Percentiles rank a stretch among this genome's conserved stretches.
These are phyloP conservation scores for Rubia peregrina DNA, from an alignment of 305 asterid genomes.

Conservation along the genomic window DNA sequence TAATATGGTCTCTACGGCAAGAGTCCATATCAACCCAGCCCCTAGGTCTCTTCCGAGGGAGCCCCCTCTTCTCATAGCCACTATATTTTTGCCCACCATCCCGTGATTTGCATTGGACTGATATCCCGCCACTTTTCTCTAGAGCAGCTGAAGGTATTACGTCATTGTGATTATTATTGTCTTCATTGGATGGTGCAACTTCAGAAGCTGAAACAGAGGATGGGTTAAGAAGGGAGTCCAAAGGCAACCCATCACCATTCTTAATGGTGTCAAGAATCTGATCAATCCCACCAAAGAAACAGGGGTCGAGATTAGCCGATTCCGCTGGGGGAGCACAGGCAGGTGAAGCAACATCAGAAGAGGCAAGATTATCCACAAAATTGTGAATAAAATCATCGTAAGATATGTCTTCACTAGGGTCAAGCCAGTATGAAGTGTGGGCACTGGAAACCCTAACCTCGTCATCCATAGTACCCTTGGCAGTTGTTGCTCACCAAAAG, in stretches of 20 bases:
- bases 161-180: no score
- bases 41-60: constrained; percentile 70
- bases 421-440: constrained; percentile 84
- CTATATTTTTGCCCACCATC: constrained; percentile 23
- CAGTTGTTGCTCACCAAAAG: no score
- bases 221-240: no score
- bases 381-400: constrained; percentile 46
- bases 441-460: no score
- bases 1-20: constrained; percentile 46
- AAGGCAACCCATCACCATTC: constrained; percentile 36
- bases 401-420: constrained; percentile 78
- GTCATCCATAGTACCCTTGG: no score
- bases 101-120: no score
- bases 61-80: constrained; percentile 34
- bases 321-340: constrained; percentile 23
- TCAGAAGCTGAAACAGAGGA: background rate
- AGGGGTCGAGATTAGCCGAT: constrained; percentile 37
- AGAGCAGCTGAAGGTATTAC: no score
- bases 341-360: constrained; percentile 14
- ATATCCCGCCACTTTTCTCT: no score
- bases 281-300: constrained; percentile 71
- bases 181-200: background rate
- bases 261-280: constrained; percentile 57
- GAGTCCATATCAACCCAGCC: constrained; percentile 49
- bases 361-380: constrained; percentile 47